phyloP scores from a whole-genome alignment of 371 early-diverging fungal species.

The Lichtheimia corymbifera region DNA sequence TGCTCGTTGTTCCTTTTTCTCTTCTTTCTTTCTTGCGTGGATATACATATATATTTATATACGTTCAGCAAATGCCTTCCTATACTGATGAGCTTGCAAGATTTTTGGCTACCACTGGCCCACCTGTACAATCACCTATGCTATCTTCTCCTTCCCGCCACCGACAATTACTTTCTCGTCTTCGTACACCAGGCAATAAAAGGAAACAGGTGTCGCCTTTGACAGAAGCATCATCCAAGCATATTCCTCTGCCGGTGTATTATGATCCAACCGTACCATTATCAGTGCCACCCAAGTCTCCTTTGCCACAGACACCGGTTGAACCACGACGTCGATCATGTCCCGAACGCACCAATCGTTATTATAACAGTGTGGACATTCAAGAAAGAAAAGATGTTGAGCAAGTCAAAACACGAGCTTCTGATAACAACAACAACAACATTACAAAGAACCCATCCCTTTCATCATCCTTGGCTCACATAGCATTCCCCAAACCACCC shows the following conservation, averaged over 20 bases:
- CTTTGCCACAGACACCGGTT: not conserved
- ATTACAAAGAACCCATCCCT: not conserved
- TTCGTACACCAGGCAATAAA: too few relatives aligned
- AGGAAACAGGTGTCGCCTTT: too few relatives aligned
- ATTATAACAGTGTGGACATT: too few relatives aligned
- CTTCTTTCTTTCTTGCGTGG: too few relatives aligned
- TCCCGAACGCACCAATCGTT: too few relatives aligned
- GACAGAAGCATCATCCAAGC: not conserved
- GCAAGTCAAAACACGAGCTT: not conserved
- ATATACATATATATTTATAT: too few relatives aligned
- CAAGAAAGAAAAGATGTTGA: not conserved
- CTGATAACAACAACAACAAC: slow-evolving; percentile 1
- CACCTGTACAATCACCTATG: slow-evolving; percentile 5
- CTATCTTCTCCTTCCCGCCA: too few relatives aligned
- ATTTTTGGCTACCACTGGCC: slow-evolving; percentile 40
- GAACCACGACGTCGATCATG: not conserved
- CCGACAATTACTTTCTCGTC: too few relatives aligned
- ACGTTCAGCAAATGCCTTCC: too few relatives aligned
- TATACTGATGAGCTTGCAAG: slow-evolving; percentile 29
- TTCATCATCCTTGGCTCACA: not conserved
- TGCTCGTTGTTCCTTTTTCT: too few relatives aligned
- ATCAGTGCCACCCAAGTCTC: not conserved
- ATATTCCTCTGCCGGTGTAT: slow-evolving; percentile 4
- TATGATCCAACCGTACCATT: not conserved
- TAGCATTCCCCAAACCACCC: slow-evolving; percentile 8